These are phyloP conservation scores for Pythium volutum DNA, from an alignment of 352 stramenopile genomes.

Conservation along the genomic window DNA sequence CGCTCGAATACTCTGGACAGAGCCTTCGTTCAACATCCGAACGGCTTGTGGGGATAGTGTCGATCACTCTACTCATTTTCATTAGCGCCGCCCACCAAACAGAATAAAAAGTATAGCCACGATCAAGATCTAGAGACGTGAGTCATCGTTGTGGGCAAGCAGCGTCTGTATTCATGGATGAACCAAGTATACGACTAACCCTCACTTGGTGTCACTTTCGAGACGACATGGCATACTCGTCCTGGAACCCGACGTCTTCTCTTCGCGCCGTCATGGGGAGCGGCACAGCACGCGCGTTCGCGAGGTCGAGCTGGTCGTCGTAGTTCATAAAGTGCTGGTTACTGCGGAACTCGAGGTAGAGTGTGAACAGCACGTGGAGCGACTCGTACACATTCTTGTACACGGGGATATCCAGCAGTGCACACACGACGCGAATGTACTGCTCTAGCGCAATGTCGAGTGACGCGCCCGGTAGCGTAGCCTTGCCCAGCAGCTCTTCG, in stretches of 20 bases:
- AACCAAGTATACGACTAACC: too few relatives aligned
- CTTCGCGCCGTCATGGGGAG: slow-evolving; percentile 39
- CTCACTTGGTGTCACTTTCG: slow-evolving; percentile 51
- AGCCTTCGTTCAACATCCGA: slow-evolving; percentile 11
- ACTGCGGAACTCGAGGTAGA: slow-evolving; percentile 91
- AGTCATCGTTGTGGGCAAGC: too few relatives aligned
- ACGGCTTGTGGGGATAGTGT: neutral
- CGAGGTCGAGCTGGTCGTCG: slow-evolving; percentile 43
- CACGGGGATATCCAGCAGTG: slow-evolving; percentile 94
- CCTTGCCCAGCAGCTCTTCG: slow-evolving; percentile 74
- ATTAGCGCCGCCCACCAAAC: too few relatives aligned
- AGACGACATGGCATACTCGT: slow-evolving; percentile 31
- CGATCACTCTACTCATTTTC: too few relatives aligned
- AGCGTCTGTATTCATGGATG: too few relatives aligned
- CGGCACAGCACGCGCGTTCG: slow-evolving; percentile 13
- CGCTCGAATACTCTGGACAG: slow-evolving; percentile 23
- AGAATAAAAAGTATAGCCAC: too few relatives aligned
- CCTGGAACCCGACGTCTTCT: slow-evolving; percentile 27
- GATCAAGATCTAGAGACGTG: too few relatives aligned
- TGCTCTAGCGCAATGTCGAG: slow-evolving; percentile 93
- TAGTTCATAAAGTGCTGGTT: slow-evolving; percentile 94
- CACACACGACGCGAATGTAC: slow-evolving; percentile 91
- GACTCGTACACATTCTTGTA: slow-evolving; percentile 94
- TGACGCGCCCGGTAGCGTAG: slow-evolving; percentile 65
- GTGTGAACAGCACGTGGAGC: slow-evolving; percentile 93